Evolutionary conservation across 345 rosid genomes (phyloP).

Genomic region (Populus tremula): DNA sequence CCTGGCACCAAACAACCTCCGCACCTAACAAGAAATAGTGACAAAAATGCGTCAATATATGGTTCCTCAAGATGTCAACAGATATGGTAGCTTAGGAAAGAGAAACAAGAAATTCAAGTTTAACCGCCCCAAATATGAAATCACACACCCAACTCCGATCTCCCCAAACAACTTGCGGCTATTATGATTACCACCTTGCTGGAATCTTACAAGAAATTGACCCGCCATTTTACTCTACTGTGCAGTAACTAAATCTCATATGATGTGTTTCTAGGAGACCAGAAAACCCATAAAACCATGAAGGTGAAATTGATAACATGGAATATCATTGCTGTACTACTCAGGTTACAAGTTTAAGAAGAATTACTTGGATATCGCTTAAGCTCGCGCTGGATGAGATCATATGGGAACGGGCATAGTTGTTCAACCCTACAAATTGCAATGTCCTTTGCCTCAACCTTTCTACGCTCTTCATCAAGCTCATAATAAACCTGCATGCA

Average conservation of each 20-base stretch:
- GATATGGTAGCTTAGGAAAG: neutral
- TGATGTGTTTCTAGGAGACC: neutral
- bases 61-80: neutral
- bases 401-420: conserved; percentile 76
- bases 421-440: conserved; percentile 86
- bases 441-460: conserved; percentile 45
- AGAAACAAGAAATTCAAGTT: neutral
- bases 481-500: conserved; percentile 42
- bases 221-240: neutral
- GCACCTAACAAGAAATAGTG: conserved; percentile 37
- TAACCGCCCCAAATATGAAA: neutral
- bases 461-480: conserved; percentile 65
- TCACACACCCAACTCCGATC: neutral
- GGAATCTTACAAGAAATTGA: neutral
- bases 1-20: conserved; percentile 82
- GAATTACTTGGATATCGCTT: conserved; percentile 70
- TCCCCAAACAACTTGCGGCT: neutral
- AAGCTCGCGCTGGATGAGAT: conserved; percentile 74
- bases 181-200: neutral
- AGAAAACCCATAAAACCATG: neutral
- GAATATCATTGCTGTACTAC: neutral
- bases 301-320: neutral
- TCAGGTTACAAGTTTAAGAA: neutral
- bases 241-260: neutral
- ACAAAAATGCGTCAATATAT: neutral